These are phyloP conservation scores for Colletotrichum sublineola DNA, from an alignment of 2,329 filamentous ascomycete genomes.

Conservation along the genomic window DNA sequence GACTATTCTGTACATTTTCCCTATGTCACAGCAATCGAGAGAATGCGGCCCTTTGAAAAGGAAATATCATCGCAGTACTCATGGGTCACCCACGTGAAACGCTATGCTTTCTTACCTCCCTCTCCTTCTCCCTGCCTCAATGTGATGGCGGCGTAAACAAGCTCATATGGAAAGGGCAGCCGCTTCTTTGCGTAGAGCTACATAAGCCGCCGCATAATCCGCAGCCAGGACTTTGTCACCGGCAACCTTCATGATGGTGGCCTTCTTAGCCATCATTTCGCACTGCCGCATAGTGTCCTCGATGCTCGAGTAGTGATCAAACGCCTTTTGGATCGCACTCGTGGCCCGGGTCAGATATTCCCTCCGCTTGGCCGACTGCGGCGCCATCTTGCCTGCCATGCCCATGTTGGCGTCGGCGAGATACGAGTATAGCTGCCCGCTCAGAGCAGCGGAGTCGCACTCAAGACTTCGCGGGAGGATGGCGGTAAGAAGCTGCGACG, in stretches of 20 bases:
- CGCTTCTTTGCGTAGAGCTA: slow-evolving; percentile 63
- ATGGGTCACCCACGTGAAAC: not conserved
- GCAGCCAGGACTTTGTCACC: slow-evolving; percentile 75
- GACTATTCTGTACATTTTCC: slow-evolving; percentile 48
- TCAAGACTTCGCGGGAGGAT: slow-evolving; percentile 84
- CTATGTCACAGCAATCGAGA: slow-evolving; percentile 40
- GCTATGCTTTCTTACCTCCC: not conserved
- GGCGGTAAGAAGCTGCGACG: slow-evolving; percentile 73
- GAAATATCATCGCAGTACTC: not conserved
- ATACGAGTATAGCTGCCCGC: slow-evolving; percentile 75
- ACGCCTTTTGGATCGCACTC: slow-evolving; percentile 72
- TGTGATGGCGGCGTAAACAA: not conserved
- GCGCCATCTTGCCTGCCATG: slow-evolving; percentile 69
- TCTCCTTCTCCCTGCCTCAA: not conserved
- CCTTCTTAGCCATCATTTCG: slow-evolving; percentile 86
- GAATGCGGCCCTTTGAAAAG: slow-evolving; percentile 28
- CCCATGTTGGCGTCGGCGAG: slow-evolving; percentile 86
- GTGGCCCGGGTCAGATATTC: slow-evolving; percentile 71
- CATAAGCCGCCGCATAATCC: slow-evolving; percentile 75
- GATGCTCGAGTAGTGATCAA: slow-evolving; percentile 73
- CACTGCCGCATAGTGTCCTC: slow-evolving; percentile 79
- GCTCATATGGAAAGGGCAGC: slow-evolving; percentile 36
- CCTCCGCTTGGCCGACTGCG: slow-evolving; percentile 60
- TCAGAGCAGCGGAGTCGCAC: slow-evolving; percentile 72
- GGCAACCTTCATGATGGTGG: slow-evolving; percentile 78